These are phyloP conservation scores for Saccharomyces kudriavzevii DNA, from an alignment of 805 yeast genomes.

Conservation along the genomic window DNA sequence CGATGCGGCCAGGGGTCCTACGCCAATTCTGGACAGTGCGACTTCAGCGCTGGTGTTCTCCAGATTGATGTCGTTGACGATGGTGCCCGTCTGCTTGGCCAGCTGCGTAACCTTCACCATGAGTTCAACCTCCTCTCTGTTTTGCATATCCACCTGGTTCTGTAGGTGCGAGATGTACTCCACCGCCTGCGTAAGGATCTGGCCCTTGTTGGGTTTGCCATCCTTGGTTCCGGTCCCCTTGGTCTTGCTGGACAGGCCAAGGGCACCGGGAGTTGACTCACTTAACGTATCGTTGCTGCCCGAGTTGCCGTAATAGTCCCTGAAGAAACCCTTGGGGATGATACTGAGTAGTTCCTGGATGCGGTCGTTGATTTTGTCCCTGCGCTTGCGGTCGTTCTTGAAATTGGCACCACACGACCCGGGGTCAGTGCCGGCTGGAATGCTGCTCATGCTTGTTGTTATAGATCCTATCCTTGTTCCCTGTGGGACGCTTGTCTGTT, in stretches of 20 bases:
- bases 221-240: conserved; percentile 65
- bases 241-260: conserved; percentile 3
- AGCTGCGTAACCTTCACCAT: conserved; percentile 50
- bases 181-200: conserved; percentile 65
- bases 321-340: conserved; percentile 41
- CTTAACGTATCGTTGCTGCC: conserved; percentile 3
- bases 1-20: conserved; percentile 49
- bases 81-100: conserved; percentile 38
- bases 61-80: conserved; percentile 37
- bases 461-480: neutral
- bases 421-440: neutral
- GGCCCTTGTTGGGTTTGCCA: conserved; percentile 82
- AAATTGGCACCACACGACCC: neutral
- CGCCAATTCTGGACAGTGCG: conserved; percentile 71
- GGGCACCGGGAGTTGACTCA: conserved; percentile 6
- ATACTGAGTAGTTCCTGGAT: conserved; percentile 43
- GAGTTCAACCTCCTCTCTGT: conserved; percentile 70
- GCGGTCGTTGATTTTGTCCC: conserved; percentile 51
- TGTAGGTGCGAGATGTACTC: conserved; percentile 64
- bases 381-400: conserved; percentile 37
- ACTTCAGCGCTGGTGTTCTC: conserved; percentile 71
- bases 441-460: neutral
- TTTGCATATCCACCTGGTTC: conserved; percentile 66
- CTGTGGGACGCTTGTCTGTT: neutral
- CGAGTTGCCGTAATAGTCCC: conserved; percentile 25